These are phyloP conservation scores for Priceomyces carsonii DNA, from an alignment of 805 yeast genomes.

Conservation along the genomic window DNA sequence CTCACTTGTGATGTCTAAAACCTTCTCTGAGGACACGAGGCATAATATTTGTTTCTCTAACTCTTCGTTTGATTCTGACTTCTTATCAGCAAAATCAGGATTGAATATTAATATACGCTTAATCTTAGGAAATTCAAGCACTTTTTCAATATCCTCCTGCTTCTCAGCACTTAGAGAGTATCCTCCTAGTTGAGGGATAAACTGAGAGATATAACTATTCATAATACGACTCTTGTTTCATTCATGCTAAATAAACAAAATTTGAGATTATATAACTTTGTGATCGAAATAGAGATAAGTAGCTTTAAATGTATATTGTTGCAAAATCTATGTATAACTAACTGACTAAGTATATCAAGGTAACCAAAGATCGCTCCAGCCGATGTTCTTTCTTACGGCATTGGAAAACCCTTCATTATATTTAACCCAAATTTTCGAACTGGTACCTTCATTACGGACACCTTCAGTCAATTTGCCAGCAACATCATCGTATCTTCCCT, in stretches of 20 bases:
- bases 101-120: conserved; percentile 32
- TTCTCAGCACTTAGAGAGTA: background rate
- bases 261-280: background rate
- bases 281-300: too few species aligned
- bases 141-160: background rate
- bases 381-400: conserved; percentile 82
- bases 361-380: conserved; percentile 71
- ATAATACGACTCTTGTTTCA: conserved; percentile 10
- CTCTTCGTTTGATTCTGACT: conserved; percentile 30
- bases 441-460: conserved; percentile 35
- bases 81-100: conserved; percentile 24
- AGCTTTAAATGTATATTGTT: too few species aligned
- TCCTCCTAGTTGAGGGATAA: conserved; percentile 25
- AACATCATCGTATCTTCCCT: conserved; percentile 35
- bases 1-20: conserved; percentile 6
- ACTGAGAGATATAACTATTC: conserved; percentile 32
- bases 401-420: conserved; percentile 90
- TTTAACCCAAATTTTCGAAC: conserved; percentile 69
- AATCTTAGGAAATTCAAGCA: conserved; percentile 10
- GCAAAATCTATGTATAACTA: too few species aligned
- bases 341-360: background rate
- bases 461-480: conserved; percentile 25
- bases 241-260: background rate
- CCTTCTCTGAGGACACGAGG: conserved; percentile 19
- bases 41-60: conserved; percentile 34